A percentile compares a stretch with the other conserved stretches of the same genome.
These are phyloP conservation scores for Aspergillus conjunctus DNA, from an alignment of 495 filamentous ascomycete species.

Conservation along the genomic window DNA sequence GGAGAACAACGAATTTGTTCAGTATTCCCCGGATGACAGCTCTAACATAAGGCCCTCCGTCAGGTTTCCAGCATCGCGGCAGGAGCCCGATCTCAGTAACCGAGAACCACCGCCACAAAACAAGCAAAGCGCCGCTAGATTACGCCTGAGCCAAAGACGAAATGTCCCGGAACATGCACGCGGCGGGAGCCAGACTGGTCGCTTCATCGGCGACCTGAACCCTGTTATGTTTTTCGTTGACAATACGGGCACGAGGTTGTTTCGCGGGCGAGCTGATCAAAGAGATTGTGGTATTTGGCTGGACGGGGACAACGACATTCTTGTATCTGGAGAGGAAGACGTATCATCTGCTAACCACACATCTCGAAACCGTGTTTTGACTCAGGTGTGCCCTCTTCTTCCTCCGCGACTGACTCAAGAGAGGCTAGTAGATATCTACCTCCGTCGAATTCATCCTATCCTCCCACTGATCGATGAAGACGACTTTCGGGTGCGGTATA, in stretches of 20 bases:
- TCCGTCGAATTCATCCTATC: constrained; percentile 29
- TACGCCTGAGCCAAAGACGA: background rate
- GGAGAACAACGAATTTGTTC: too few species aligned
- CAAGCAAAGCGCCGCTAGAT: background rate
- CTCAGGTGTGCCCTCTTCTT: constrained; percentile 8
- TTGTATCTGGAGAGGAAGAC: background rate
- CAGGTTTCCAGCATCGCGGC: background rate
- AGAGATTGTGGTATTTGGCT: constrained; percentile 29
- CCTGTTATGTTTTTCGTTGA: constrained; percentile 28
- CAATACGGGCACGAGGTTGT: constrained; percentile 17
- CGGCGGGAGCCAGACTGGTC: constrained; percentile 7
- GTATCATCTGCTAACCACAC: background rate
- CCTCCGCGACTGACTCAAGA: constrained; percentile 27
- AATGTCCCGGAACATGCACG: background rate
- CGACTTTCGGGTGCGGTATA: constrained; percentile 20
- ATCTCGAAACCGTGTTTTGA: background rate
- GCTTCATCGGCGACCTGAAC: constrained; percentile 29
- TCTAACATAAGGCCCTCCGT: background rate
- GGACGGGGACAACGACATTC: constrained; percentile 12
- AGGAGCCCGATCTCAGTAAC: background rate
- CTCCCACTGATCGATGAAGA: constrained; percentile 36
- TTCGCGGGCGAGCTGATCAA: constrained; percentile 22
- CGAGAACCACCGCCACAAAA: background rate
- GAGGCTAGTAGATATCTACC: constrained; percentile 28
- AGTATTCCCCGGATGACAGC: background rate